phyloP scores from a whole-genome alignment of 169 alveolate genomes.

The Plasmodium reichenowi region DNA sequence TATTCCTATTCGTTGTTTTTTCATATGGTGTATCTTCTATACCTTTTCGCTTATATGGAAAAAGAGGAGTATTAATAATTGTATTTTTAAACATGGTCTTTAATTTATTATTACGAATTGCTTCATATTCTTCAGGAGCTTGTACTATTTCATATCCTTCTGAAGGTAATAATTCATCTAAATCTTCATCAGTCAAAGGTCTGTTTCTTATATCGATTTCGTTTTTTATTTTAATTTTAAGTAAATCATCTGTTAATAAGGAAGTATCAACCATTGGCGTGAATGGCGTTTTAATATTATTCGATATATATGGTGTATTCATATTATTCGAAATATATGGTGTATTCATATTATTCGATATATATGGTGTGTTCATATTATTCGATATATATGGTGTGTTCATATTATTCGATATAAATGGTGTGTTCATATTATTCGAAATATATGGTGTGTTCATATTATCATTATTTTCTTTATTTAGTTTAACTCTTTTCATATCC shows the following conservation, averaged over 20 bases:
- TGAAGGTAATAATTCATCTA: conserved; percentile 93
- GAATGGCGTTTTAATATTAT: conserved; percentile 18
- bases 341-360: neutral
- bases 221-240: conserved; percentile 60
- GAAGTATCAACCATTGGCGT: conserved; percentile 9
- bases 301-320: conserved; percentile 20
- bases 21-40: neutral
- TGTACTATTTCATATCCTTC: conserved; percentile 93
- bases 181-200: conserved; percentile 97
- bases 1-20: neutral
- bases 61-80: conserved; percentile 82
- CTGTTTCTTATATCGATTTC: conserved; percentile 81
- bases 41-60: conserved; percentile 76
- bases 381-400: neutral
- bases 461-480: neutral
- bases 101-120: conserved; percentile 79
- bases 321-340: neutral
- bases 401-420: neutral
- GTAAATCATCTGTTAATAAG: neutral
- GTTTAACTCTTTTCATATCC: neutral
- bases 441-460: neutral
- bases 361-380: conserved; percentile 15
- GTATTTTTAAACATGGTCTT: conserved; percentile 70
- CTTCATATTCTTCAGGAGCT: conserved; percentile 92
- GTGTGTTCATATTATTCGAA: neutral